Percentiles rank a stretch among this genome's conserved stretches.
phyloP scores from a whole-genome alignment of 352 stramenopile species.

The Phytopythium montanum region DNA sequence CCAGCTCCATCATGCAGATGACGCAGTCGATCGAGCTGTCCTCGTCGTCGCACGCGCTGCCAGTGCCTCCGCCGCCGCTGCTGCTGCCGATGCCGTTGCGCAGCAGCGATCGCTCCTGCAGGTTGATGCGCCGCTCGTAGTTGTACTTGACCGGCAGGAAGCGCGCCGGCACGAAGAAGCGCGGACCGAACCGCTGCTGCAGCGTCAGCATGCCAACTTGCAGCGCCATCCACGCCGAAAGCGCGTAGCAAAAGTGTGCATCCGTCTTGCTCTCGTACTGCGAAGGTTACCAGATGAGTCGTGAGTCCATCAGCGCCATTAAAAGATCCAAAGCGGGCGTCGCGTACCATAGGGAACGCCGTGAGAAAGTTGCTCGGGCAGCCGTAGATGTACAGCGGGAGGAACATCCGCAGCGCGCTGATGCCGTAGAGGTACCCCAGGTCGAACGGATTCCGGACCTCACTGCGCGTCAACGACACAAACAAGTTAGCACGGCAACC shows the following conservation, averaged over 20 bases:
- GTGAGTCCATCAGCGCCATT: too few relatives aligned
- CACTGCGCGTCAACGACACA: slow-evolving; percentile 27
- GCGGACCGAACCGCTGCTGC: slow-evolving; percentile 91
- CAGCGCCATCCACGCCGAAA: slow-evolving; percentile 90
- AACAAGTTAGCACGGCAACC: not conserved
- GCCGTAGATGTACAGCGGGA: slow-evolving; percentile 96
- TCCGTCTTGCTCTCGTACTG: slow-evolving; percentile 76
- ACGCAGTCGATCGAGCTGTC: slow-evolving; percentile 75
- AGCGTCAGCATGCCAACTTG: slow-evolving; percentile 91
- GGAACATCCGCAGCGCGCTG: slow-evolving; percentile 89
- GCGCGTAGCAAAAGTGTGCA: slow-evolving; percentile 56
- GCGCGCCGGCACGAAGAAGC: slow-evolving; percentile 94
- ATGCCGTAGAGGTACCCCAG: slow-evolving; percentile 95
- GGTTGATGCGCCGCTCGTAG: slow-evolving; percentile 89
- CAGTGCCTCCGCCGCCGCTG: slow-evolving; percentile 8
- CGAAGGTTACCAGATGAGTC: not conserved
- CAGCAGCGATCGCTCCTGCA: slow-evolving; percentile 63
- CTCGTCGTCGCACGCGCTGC: slow-evolving; percentile 39
- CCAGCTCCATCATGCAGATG: slow-evolving; percentile 86
- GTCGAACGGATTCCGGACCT: slow-evolving; percentile 94
- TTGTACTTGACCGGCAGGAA: slow-evolving; percentile 98
- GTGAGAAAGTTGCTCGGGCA: slow-evolving; percentile 92
- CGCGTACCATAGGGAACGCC: slow-evolving; percentile 68
- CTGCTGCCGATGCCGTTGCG: slow-evolving; percentile 14
- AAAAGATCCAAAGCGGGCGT: not conserved